Base-by-base conservation (phyloP, 371 early-diverging fungal genomes). In the Haplosporangium sp. region DNA sequence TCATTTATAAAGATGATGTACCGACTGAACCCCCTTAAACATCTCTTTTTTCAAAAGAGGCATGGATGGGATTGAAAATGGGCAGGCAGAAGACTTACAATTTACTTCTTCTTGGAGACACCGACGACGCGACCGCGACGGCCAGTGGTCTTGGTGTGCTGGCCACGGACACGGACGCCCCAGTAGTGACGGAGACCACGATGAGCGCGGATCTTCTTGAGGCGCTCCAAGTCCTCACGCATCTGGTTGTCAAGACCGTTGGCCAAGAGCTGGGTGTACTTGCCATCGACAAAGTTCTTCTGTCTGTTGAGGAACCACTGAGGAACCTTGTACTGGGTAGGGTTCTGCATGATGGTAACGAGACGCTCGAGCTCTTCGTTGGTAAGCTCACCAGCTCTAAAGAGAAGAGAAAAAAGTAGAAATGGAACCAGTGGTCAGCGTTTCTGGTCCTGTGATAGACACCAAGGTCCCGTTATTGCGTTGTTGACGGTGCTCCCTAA, bases 251-350 rank as follows among this genome's bases (percentile, higher is more conserved):
- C 99, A 37, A 99, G 86, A 73, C 86, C 90, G 91, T 98, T 98
- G 75, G 97, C 92, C 72, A 99, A 87, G 69, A 96, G 84, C 87
- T 99, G 99, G 65, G 91, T 84, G 92, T 90, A 92, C 84, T 92
- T 93, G 84, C 99, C 99, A 80, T 95, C 95, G 80, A 91, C 86
- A 80, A 92, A 87, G 89, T 99, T 98, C 91, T 95, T 98, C 86
- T 97, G 98, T 83, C 96, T 90, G 94, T 99, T 99, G 52, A 97
- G 92, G 92, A 98, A 95, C 95, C 96, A 98, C 84, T 91, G 90
- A 76, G 99, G 99, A 86, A 99, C 97, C 87, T 96, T 97, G 92
- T 92, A 95, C 86, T 95, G 88, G 79, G 89, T 87, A 66, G 98
- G 96, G 89, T 96, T 92, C 86, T 93, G 92, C 83, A 97, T 91